A percentile compares a stretch with the other conserved stretches of the same genome.
These are phyloP conservation scores for Nyctanthes arbortristis DNA, from an alignment of 257 asterid genomes.

Conservation along the genomic window DNA sequence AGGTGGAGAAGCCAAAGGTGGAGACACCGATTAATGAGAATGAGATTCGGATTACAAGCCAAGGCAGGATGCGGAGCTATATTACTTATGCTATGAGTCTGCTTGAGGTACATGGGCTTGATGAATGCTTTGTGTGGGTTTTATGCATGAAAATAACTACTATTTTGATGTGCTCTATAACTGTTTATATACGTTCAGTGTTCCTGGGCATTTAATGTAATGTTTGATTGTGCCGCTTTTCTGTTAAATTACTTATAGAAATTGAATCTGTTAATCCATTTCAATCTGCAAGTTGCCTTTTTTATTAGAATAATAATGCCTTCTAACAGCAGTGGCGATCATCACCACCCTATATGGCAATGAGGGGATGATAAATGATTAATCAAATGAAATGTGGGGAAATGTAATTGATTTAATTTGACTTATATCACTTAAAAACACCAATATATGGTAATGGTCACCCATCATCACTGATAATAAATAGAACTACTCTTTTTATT, in stretches of 20 bases:
- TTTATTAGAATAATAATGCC: no score
- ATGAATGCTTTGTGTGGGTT: background rate
- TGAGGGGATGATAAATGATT: no score
- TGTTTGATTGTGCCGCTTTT: background rate
- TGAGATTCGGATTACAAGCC: conserved; percentile 78
- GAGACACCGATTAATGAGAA: conserved; percentile 63
- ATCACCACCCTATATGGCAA: no score
- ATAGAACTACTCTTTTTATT: no score
- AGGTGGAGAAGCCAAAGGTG: conserved; percentile 66
- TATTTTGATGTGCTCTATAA: background rate
- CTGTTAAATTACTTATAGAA: background rate
- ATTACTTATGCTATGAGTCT: conserved; percentile 62
- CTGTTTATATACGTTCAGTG: background rate
- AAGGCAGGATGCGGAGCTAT: conserved; percentile 72
- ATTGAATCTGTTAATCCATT: background rate
- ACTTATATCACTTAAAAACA: no score
- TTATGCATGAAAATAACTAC: background rate
- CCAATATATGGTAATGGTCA: no score
- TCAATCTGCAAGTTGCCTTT: background rate
- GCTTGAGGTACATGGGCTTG: conserved; percentile 35
- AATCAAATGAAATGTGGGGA: no score
- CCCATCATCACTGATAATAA: no score
- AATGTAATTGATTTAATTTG: no score
- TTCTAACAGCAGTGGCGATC: no score
- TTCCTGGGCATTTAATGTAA: background rate